Evolutionary conservation across 1,284 basidiomycete species (phyloP).

Genomic region (Cystobasidium sp.): DNA sequence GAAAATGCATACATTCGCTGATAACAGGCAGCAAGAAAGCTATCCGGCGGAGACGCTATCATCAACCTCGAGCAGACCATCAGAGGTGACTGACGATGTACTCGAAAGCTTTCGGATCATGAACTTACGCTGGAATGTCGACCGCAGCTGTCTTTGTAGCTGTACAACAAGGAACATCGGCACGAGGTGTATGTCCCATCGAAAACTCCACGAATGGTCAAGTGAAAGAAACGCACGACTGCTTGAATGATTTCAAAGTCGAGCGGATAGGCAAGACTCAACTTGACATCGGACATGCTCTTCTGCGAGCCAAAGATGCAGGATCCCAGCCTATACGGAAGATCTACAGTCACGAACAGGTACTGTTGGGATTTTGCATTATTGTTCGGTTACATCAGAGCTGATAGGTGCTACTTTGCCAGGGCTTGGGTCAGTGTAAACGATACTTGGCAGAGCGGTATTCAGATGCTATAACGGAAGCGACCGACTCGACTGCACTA

Average conservation of each 20-base stretch:
- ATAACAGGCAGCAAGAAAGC: not conserved
- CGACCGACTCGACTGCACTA: conserved; percentile 50
- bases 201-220: conserved; percentile 52
- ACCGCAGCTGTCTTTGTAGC: conserved; percentile 49
- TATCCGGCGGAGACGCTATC: not conserved
- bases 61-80: conserved; percentile 44
- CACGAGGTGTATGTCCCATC: conserved; percentile 50
- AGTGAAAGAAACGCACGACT: conserved; percentile 49
- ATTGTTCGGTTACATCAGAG: not conserved
- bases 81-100: not conserved
- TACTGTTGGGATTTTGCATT: conserved; percentile 1
- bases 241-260: conserved; percentile 43
- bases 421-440: conserved; percentile 52
- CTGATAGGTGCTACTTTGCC: not conserved
- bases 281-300: conserved; percentile 51
- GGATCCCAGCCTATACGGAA: conserved; percentile 27
- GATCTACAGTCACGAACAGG: conserved; percentile 53
- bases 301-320: conserved; percentile 35
- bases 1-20: not conserved
- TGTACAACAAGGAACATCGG: conserved; percentile 19
- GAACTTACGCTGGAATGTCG: not conserved
- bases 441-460: conserved; percentile 45
- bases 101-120: too few species aligned
- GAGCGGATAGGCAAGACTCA: conserved; percentile 43
- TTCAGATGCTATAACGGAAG: conserved; percentile 42